Evolutionary conservation across 2,329 filamentous ascomycete genomes (phyloP).

Genomic region (Aspergillus sp.): DNA sequence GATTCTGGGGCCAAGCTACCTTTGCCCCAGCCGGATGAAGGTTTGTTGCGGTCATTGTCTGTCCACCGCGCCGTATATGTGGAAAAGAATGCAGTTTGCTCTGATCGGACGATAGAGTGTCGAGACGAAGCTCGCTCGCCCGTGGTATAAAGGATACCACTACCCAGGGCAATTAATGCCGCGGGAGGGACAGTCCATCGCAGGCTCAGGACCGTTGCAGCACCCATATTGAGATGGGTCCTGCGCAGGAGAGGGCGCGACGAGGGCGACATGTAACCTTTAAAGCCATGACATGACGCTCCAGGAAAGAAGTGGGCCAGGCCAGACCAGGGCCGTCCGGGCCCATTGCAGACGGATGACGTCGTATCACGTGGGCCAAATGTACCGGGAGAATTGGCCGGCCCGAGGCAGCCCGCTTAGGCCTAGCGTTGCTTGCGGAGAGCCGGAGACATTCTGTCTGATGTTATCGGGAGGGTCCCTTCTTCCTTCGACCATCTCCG

Average conservation of each 20-base stretch:
- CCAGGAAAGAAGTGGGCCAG: background rate
- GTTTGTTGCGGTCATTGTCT: constrained; percentile 13
- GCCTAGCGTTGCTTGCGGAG: constrained; percentile 23
- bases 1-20: background rate
- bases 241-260: constrained; percentile 18
- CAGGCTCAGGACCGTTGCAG: constrained; percentile 31
- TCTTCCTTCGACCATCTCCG: constrained; percentile 2
- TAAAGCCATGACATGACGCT: constrained; percentile 16
- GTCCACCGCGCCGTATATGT: constrained; percentile 16
- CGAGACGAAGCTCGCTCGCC: constrained; percentile 28
- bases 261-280: constrained; percentile 23
- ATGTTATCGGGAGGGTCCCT: background rate
- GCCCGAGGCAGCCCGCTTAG: constrained; percentile 15
- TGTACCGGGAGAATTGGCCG: constrained; percentile 13
- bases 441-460: background rate
- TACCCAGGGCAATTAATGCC: constrained; percentile 28
- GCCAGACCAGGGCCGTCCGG: background rate
- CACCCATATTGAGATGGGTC: constrained; percentile 33
- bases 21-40: background rate
- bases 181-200: constrained; percentile 39
- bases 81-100: constrained; percentile 26
- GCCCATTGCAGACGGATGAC: constrained; percentile 21
- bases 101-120: constrained; percentile 15
- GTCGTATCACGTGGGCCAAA: constrained; percentile 25
- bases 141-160: constrained; percentile 26